These are phyloP conservation scores for Aspergillus spinulosporus DNA, from an alignment of 2,329 filamentous ascomycete genomes.

Conservation along the genomic window DNA sequence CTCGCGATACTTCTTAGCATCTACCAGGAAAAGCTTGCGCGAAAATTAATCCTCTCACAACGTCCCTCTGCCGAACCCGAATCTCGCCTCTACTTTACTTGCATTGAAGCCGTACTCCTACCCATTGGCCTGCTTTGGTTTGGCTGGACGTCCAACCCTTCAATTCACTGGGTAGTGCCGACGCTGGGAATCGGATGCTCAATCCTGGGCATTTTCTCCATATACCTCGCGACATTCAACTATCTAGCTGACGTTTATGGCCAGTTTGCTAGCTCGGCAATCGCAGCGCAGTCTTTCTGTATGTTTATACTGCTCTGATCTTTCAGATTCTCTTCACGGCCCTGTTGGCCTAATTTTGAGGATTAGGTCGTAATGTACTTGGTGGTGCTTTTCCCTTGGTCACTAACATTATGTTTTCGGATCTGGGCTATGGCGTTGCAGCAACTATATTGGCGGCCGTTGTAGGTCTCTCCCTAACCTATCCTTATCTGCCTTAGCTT, in stretches of 20 bases:
- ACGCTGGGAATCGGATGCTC: conserved; percentile 69
- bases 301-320: conserved; percentile 15
- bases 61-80: conserved; percentile 60
- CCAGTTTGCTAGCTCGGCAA: conserved; percentile 76
- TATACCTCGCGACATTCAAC: conserved; percentile 89
- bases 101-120: conserved; percentile 71
- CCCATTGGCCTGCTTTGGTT: conserved; percentile 81
- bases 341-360: background rate
- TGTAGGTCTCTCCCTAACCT: too few species aligned
- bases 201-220: conserved; percentile 80
- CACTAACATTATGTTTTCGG: conserved; percentile 69
- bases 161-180: conserved; percentile 71
- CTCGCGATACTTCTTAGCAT: too few species aligned
- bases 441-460: too few species aligned
- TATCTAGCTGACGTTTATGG: conserved; percentile 89
- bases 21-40: conserved; percentile 57
- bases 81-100: conserved; percentile 78
- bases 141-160: conserved; percentile 66
- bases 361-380: conserved; percentile 68
- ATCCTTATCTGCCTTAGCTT: too few species aligned
- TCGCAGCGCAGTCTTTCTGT: conserved; percentile 84
- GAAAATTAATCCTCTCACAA: too few species aligned
- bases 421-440: conserved; percentile 58
- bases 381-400: conserved; percentile 80
- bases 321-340: background rate